A percentile compares a stretch with the other conserved stretches of the same genome.
phyloP scores from a whole-genome alignment of 2,329 filamentous ascomycete genomes.

The Colletotrichum lupini region DNA sequence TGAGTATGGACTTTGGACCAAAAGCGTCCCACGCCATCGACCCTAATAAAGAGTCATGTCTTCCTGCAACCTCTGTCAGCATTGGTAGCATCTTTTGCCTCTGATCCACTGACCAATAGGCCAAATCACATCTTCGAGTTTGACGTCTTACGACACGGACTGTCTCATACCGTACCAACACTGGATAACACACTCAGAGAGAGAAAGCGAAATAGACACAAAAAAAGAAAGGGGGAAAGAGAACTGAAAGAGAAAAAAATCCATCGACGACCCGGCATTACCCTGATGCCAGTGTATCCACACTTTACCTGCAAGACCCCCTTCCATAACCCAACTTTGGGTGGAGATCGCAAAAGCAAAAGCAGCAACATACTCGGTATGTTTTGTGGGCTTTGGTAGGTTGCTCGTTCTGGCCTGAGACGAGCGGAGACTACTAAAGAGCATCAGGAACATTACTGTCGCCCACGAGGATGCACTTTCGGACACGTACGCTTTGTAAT shows the following conservation, averaged over 20 bases:
- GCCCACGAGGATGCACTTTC: background rate
- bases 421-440: conserved; percentile 32
- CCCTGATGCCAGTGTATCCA: background rate
- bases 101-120: conserved; percentile 19
- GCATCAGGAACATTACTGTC: conserved; percentile 21
- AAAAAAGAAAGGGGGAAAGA: background rate
- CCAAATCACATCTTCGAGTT: background rate
- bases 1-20: conserved; percentile 36
- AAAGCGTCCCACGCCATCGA: background rate
- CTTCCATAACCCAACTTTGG: background rate
- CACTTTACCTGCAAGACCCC: background rate
- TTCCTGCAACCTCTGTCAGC: too few species aligned
- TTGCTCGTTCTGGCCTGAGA: conserved; percentile 15
- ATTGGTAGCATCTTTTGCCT: conserved; percentile 1
- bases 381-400: conserved; percentile 27
- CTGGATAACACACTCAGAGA: background rate
- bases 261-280: background rate
- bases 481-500: conserved; percentile 9
- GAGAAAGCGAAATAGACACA: too few species aligned
- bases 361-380: conserved; percentile 8
- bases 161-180: background rate
- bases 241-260: background rate
- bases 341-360: background rate
- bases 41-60: background rate
- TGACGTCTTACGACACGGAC: background rate